Conservation (phyloP, 2,329 filamentous ascomycete species). For the Chaetomium sp. region DNA sequence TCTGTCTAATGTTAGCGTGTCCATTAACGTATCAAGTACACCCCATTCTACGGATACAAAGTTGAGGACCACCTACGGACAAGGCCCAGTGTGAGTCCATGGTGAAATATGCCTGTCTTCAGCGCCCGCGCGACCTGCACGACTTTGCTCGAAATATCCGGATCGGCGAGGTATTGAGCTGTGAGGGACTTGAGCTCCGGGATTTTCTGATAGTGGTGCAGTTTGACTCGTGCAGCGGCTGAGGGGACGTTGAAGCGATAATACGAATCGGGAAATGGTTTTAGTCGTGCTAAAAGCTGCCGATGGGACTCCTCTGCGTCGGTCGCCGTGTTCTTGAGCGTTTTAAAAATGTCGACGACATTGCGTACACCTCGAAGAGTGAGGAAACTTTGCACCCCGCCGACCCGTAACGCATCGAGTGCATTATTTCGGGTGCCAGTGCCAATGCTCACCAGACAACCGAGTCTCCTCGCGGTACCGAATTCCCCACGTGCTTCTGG, state of each 20-base stretch:
- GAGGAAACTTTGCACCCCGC: background rate
- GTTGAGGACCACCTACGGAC: constrained; percentile 15
- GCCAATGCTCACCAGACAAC: constrained; percentile 29
- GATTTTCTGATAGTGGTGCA: constrained; percentile 26
- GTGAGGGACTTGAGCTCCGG: constrained; percentile 22
- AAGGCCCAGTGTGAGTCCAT: constrained; percentile 19
- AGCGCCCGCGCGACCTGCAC: constrained; percentile 21
- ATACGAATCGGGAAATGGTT: constrained; percentile 19
- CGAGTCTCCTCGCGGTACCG: constrained; percentile 21
- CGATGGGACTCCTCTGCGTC: constrained; percentile 22
- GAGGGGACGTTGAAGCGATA: constrained; percentile 27
- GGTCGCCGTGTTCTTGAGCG: constrained; percentile 19
- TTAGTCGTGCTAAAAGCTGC: constrained; percentile 14
- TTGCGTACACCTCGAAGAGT: background rate
- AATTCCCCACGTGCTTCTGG: constrained; percentile 27
- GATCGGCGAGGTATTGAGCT: constrained; percentile 18
- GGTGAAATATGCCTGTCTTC: background rate
- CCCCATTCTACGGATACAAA: background rate
- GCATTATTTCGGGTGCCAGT: constrained; percentile 23
- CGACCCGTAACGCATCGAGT: constrained; percentile 1
- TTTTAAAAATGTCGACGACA: background rate
- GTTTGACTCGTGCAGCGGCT: constrained; percentile 20
- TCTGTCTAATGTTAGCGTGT: constrained; percentile 1
- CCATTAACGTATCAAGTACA: background rate
- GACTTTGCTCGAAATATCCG: constrained; percentile 15